Base-by-base conservation (phyloP, 371 early-diverging fungal species). In the Coelomomyces lativittatus region DNA sequence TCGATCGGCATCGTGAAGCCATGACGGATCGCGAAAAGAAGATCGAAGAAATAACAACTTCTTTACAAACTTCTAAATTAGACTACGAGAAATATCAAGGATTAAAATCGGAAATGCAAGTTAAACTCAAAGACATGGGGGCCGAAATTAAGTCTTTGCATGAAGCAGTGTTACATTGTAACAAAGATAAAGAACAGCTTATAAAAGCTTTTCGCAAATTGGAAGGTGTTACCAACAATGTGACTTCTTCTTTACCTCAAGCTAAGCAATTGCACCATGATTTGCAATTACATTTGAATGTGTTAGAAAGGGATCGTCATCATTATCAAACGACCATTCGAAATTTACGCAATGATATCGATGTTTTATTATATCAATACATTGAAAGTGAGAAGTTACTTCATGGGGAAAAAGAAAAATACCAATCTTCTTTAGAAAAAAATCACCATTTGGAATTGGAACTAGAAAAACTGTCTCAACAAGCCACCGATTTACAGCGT, bases 61-160 rank as follows among this genome's bases (percentile, higher is more conserved):
- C 68, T 50, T 64, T 68, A 46, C 69, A 73, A 51, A 46, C 65
- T 23, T 64, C 69, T 24, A 71, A 66, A 36, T 67, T 69, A 25
- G 62, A 66, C 51, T 56, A 71, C 5, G 55, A 61, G 11, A 45
- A 56, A 14, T 70, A 71, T 40, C 56, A 58, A 38, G 63, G 58
- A 0, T 70, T 71, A 49, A 40, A 58, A 31, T 62, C 67, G 19
- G 35, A 64, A 23, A 50, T 69, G 27, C 67, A 65, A 10, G 19
- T 61, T 25, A 30, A 57, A 11, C 31, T 48, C 11, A 41, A 8
- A 11, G 10, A 25, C 5, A 2, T 21, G 28, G 21, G 34, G 12
- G 19, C 30, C n/a, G 24, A 66, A 67, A 65, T 62, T 34, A 64
- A 65, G 48, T 52, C 52, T 35, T 65, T 64, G 41, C 74, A 73